Evolutionary conservation across 257 asterid genomes (phyloP), one percentile per base, ranked within the genome.

Genomic region (Buddleja alternifolia): DNA sequence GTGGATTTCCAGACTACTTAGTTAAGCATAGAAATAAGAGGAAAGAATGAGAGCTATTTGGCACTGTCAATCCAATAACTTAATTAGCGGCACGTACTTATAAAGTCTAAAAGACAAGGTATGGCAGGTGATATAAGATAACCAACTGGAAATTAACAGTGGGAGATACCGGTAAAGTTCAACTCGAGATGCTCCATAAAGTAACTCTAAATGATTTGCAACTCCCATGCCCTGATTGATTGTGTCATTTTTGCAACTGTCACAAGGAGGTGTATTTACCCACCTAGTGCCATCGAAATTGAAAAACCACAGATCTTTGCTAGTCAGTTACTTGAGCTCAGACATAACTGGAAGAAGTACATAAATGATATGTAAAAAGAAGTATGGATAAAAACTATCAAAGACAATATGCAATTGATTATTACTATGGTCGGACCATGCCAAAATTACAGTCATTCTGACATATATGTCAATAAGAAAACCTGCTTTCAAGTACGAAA

Each of bases 221-320:
- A 63, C 77, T 57, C 94, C 97, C 95, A 82, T 86, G 75, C 96
- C 96, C 78, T 84, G 90, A 64, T 68, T 78, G 67, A 63, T 41
- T 56, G 97, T 93, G 59, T 88, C 95, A 72, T 65, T 77, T 36
- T 73, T 81, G 76, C 98, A 93, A 72, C 78, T 84, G 59, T 84
- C 94, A 75, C 98, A 93, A 63, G 97, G 87, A 78, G 98, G 97
- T 36, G 92, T 78, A 78, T 93, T 85, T 55, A 90, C 96, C 98
- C 98, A 93, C 88, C 98, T 90, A 74, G 55, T 77, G 74, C 70
- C 69, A 73, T 69, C 54, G 67, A 46, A 46, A 9, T 71, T 52
- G 64, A 72, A 54, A 44, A 57, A 39, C 36, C 59, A 50, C 36
- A 6, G 39, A 63, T 17, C 52, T 61, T 63, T 17, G 51, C 40